Base-by-base conservation (phyloP, 2,329 filamentous ascomycete genomes). In the Colletotrichum echinochloae region DNA sequence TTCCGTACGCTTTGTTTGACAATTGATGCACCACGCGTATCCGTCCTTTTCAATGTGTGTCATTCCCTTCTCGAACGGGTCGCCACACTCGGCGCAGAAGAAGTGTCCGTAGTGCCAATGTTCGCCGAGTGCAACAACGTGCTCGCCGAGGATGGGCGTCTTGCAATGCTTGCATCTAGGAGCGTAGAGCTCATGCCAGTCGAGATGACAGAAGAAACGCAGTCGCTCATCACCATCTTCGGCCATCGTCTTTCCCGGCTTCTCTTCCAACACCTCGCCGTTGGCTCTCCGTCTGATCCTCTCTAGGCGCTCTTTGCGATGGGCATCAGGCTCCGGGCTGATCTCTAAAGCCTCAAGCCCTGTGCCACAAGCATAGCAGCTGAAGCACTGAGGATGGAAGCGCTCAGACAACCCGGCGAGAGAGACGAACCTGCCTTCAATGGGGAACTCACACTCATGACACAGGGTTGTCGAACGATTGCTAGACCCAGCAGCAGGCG, bases 101-200 rank as follows among this genome's bases (percentile, higher is more conserved):
- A 99, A 99, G 82, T 99, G 96, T 0, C 96, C 96, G 63, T 93
- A 93, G 80, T 99, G 96, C 93, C 94, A 99, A 82, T 97, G 94
- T n/a, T 91, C 89, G 1, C 96, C 96, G 66, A 97, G 94, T 1
- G 96, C 96, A 18, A 98, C 91, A 39, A 98, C 91, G 74, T 98
- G 94, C 81, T 98, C 95, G 51, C 95, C 95, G 75, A 98, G 91
- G 77, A 99, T 99, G 4, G 96, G 95, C 9, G 96, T 99, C 80
- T 92, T 94, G 88, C 96, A 99, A 80, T 93, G 94, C 83, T 96
- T 96, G 87, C 96, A 99, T 51, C 94, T 90, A 5, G 96, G 96
- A 39, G 93, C 94, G 81, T 94, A 99, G 64, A 92, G 85, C 82
- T 99, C 96, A 81, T 99, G 96, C 89, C 95, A 99, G 84, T 99